Evolutionary conservation across 139 green algal genomes (phyloP).

Genomic region (Coelastrella sp.): DNA sequence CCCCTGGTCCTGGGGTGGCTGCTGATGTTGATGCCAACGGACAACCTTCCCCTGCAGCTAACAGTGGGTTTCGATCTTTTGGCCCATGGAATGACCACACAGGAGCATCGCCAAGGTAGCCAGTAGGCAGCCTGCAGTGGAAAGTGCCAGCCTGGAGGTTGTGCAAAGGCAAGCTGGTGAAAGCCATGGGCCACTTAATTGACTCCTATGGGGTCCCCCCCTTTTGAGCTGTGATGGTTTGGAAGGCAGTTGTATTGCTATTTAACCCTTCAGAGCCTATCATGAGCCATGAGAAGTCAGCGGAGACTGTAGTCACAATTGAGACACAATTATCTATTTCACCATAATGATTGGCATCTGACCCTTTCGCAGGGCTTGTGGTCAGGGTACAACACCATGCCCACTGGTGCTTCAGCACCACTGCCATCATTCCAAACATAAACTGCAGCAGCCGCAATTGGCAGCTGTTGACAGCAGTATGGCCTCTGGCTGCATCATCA

Average conservation of each 20-base stretch:
- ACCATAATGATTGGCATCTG: no score
- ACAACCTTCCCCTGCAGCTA: background rate
- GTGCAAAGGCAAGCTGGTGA: background rate
- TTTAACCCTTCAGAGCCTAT: background rate
- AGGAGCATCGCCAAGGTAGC: conserved; percentile 18
- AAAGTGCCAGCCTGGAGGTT: conserved; percentile 3
- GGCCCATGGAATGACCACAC: conserved; percentile 22
- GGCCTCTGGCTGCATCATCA: no score
- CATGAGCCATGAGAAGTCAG: no score
- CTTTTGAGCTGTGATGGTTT: background rate
- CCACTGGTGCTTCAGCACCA: background rate
- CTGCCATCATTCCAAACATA: background rate
- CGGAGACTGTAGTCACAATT: no score
- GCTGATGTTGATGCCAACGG: conserved; percentile 4
- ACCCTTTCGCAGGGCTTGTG: no score
- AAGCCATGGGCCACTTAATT: background rate
- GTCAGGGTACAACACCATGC: background rate
- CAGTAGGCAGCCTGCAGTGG: background rate
- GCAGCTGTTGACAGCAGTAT: background rate
- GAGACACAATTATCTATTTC: no score
- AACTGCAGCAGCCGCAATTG: background rate
- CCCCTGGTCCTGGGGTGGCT: background rate
- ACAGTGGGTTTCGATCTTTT: background rate
- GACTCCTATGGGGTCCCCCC: background rate
- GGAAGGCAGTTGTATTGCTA: background rate